Percentiles rank a stretch among this genome's conserved stretches.
phyloP scores from a whole-genome alignment of 371 early-diverging fungal genomes.

The Entomophthora muscae region DNA sequence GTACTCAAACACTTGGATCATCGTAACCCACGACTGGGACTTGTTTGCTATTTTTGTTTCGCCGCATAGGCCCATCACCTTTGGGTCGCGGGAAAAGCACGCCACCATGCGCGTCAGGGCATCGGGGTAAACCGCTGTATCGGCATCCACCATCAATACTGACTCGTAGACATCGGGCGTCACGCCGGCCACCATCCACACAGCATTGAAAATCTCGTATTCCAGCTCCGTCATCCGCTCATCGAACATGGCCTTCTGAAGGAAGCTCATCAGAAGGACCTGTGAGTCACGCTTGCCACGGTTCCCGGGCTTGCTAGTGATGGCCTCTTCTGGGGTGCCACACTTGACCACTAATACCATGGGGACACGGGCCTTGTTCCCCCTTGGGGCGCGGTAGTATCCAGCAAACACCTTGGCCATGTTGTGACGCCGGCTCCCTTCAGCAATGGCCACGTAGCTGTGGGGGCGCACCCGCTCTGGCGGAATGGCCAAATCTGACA shows the following conservation, averaged over 20 bases:
- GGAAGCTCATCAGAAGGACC: slow-evolving; percentile 73
- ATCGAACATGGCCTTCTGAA: slow-evolving; percentile 45
- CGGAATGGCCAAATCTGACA: slow-evolving; percentile 51
- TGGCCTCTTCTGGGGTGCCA: slow-evolving; percentile 25
- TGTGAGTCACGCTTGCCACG: too few species aligned
- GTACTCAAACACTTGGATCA: too few species aligned
- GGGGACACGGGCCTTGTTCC: slow-evolving; percentile 13
- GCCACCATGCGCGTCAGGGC: slow-evolving; percentile 40
- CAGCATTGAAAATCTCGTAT: slow-evolving; percentile 50
- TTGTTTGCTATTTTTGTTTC: too few species aligned
- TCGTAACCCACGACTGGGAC: too few species aligned
- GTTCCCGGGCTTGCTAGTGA: slow-evolving; percentile 41
- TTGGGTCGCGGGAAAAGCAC: slow-evolving; percentile 35
- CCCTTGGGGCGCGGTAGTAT: slow-evolving; percentile 42
- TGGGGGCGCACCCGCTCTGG: slow-evolving; percentile 40
- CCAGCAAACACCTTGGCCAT: slow-evolving; percentile 90
- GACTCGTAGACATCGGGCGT: slow-evolving; percentile 45
- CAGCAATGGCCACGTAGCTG: slow-evolving; percentile 86
- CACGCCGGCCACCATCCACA: slow-evolving; percentile 33
- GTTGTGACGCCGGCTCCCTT: slow-evolving; percentile 83
- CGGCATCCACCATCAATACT: slow-evolving; percentile 62
- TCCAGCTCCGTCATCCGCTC: slow-evolving; percentile 66
- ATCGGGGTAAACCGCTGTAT: slow-evolving; percentile 41
- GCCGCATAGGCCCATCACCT: too few species aligned
- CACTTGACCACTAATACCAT: slow-evolving; percentile 37